phyloP scores from a whole-genome alignment of 495 filamentous ascomycete genomes.

The Neurospora intermedia region DNA sequence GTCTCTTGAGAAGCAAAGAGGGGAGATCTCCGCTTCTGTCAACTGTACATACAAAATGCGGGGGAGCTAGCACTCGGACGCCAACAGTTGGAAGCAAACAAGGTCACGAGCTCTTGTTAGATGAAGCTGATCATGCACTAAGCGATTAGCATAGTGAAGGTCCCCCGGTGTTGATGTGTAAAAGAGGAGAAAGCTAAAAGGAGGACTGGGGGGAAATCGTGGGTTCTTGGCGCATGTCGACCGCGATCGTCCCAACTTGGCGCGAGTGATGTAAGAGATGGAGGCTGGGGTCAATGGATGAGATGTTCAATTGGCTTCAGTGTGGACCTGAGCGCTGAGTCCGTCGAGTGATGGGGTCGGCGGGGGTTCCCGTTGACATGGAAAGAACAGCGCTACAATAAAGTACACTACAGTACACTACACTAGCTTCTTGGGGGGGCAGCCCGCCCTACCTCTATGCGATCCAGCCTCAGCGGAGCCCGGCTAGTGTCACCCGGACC shows the following conservation, averaged over 20 bases:
- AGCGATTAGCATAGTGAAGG: not conserved
- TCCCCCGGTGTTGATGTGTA: not conserved
- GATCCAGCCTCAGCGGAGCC: not conserved
- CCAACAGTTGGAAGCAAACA: not conserved
- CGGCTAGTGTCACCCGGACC: not conserved
- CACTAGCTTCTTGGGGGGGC: not conserved
- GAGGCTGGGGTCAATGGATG: not conserved
- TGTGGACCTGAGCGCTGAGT: not conserved
- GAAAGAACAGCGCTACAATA: too few relatives aligned
- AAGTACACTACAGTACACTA: too few relatives aligned
- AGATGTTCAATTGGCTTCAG: not conserved
- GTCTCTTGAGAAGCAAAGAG: not conserved
- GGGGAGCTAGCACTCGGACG: not conserved
- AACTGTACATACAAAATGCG: not conserved
- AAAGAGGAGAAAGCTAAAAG: not conserved
- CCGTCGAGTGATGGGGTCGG: too few relatives aligned
- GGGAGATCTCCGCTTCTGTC: not conserved
- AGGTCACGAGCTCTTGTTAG: not conserved
- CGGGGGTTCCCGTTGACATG: too few relatives aligned
- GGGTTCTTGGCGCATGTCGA: not conserved
- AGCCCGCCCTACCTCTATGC: not conserved
- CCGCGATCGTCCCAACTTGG: not conserved
- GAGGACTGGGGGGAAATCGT: not conserved
- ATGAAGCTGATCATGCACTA: not conserved
- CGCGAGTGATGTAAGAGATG: not conserved